Conservation (phyloP, 2,329 filamentous ascomycete genomes). For the Coniochaeta ligniaria region DNA sequence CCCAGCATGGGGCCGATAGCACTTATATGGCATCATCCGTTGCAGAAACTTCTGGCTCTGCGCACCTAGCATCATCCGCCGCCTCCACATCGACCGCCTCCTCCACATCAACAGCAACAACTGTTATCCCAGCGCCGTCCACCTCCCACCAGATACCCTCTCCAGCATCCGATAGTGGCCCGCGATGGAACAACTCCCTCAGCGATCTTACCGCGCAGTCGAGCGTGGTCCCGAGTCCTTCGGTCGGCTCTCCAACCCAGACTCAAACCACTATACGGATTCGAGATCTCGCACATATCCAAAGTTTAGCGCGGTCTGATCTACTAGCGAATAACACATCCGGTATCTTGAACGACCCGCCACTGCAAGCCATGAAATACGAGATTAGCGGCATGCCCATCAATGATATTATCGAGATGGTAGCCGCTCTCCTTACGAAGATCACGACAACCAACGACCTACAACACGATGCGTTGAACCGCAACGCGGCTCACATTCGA, state of each 20-base stretch:
- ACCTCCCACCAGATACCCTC: constrained; percentile 22
- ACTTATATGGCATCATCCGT: constrained; percentile 11
- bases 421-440: constrained; percentile 89
- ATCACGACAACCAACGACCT: constrained; percentile 95
- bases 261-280: constrained; percentile 62
- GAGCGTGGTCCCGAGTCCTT: constrained; percentile 17
- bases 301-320: constrained; percentile 78
- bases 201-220: constrained; percentile 18
- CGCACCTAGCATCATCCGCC: constrained; percentile 24
- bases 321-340: constrained; percentile 47
- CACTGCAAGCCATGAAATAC: constrained; percentile 59
- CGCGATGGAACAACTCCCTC: constrained; percentile 13
- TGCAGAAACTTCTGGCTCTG: constrained; percentile 12
- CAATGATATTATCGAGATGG: constrained; percentile 97
- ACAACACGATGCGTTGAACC: constrained; percentile 86
- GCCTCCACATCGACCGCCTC: constrained; percentile 16
- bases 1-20: constrained; percentile 18
- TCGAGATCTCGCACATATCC: constrained; percentile 83
- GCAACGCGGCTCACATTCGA: constrained; percentile 53
- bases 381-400: constrained; percentile 98
- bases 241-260: constrained; percentile 27
- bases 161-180: constrained; percentile 24
- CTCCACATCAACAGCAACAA: constrained; percentile 15
- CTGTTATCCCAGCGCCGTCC: constrained; percentile 11
- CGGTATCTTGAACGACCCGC: constrained; percentile 42